These are phyloP conservation scores for Solanum pinnatisectum DNA, from an alignment of 257 asterid species.

Conservation along the genomic window DNA sequence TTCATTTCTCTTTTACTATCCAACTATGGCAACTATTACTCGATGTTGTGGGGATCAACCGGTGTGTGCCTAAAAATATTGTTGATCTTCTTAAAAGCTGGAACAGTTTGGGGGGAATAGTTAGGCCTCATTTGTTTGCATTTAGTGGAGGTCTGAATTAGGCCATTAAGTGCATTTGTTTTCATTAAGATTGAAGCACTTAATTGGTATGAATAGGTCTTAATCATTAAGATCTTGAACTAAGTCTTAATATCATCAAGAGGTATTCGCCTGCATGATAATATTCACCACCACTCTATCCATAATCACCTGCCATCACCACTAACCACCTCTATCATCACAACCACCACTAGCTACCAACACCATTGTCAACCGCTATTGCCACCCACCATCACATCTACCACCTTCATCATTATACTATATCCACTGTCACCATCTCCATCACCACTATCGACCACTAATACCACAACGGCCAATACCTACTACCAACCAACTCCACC, in stretches of 20 bases:
- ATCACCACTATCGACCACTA: not conserved
- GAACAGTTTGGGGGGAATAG: not conserved
- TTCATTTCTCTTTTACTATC: not conserved
- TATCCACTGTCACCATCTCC: not conserved
- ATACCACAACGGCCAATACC: not conserved
- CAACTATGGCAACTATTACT: not conserved
- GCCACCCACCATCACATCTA: not conserved
- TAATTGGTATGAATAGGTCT: not conserved
- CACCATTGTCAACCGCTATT: not conserved
- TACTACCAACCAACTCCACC: not conserved
- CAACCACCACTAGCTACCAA: not conserved
- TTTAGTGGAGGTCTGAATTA: not conserved
- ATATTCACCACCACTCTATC: not conserved
- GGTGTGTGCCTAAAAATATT: not conserved
- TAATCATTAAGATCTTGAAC: not conserved
- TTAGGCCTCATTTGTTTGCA: not conserved
- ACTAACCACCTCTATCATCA: not conserved
- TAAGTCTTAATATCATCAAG: not conserved
- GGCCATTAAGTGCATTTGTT: not conserved
- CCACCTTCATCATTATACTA: not conserved
- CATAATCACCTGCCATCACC: not conserved
- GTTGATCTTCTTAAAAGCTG: not conserved
- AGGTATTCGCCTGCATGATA: not conserved
- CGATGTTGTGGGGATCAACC: not conserved
- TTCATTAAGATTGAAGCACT: not conserved